Evolutionary conservation across 768 basidiomycete species (phyloP).

Genomic region (Suillus americanus): DNA sequence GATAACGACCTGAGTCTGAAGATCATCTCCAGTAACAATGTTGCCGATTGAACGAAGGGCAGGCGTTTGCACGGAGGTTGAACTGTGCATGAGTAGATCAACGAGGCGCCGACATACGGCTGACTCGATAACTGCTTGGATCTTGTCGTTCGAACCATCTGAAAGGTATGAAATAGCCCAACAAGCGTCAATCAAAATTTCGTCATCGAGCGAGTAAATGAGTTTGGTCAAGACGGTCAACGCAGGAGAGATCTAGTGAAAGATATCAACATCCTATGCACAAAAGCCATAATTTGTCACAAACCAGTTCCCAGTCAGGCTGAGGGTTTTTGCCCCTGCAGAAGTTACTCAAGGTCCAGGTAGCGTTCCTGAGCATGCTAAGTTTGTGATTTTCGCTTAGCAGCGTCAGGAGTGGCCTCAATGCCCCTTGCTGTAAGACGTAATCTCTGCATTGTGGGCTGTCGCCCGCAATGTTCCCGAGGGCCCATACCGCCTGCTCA

Average conservation of each 20-base stretch:
- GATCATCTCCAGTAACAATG: constrained; percentile 98
- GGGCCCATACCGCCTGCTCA: constrained; percentile 99
- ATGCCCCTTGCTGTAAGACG: constrained; percentile 89
- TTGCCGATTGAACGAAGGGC: constrained; percentile 98
- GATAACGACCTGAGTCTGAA: constrained; percentile 99
- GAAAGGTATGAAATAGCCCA: constrained; percentile 99
- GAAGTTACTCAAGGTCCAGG: constrained; percentile 99
- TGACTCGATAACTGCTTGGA: constrained; percentile 98
- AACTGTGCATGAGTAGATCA: constrained; percentile 93
- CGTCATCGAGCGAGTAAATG: constrained; percentile 98
- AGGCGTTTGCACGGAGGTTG: constrained; percentile 96
- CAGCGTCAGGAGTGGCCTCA: constrained; percentile 86
- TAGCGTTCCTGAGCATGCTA: constrained; percentile 97
- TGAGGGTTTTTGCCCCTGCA: constrained; percentile 98
- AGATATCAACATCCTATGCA: constrained; percentile 18
- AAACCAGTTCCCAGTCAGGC: constrained; percentile 94
- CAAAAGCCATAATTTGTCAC: constrained; percentile 26
- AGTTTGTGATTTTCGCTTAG: constrained; percentile 97
- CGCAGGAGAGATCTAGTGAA: constrained; percentile 87
- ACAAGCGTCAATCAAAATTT: constrained; percentile 98
- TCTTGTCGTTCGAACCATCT: constrained; percentile 99
- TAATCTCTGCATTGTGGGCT: constrained; percentile 97
- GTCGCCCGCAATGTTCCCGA: constrained; percentile 99
- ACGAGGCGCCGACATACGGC: constrained; percentile 97
- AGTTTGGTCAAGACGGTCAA: constrained; percentile 95